phyloP scores from a whole-genome alignment of 495 filamentous ascomycete genomes.

The Friedmanniomyces endolithicus region DNA sequence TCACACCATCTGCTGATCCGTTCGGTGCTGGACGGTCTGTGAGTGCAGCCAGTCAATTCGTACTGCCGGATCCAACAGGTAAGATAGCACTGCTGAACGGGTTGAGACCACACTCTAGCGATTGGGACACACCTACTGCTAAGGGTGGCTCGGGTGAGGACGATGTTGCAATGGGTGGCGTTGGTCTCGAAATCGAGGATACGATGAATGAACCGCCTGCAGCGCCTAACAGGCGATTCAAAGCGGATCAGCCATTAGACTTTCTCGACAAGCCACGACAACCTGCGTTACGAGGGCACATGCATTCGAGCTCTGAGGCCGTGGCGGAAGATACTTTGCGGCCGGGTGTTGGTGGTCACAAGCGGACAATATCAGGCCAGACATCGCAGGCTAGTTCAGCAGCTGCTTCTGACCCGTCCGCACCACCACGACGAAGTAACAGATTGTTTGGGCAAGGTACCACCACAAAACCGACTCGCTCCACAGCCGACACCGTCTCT shows the following conservation, averaged over 20 bases:
- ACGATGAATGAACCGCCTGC: constrained; percentile 42
- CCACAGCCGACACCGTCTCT: constrained; percentile 4
- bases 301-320: constrained; percentile 4
- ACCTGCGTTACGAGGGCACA: constrained; percentile 12
- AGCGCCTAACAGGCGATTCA: constrained; percentile 50
- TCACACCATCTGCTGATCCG: constrained; percentile 29
- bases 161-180: constrained; percentile 35
- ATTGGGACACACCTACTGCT: constrained; percentile 28
- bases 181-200: constrained; percentile 2
- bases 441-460: constrained; percentile 53
- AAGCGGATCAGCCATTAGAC: constrained; percentile 8
- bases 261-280: constrained; percentile 35
- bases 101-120: not conserved
- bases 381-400: constrained; percentile 47
- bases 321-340: constrained; percentile 7
- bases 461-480: not conserved
- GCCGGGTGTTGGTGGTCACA: constrained; percentile 45
- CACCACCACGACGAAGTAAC: constrained; percentile 59
- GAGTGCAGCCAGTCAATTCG: not conserved
- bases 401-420: constrained; percentile 44
- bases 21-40: constrained; percentile 21
- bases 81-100: not conserved
- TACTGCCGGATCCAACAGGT: constrained; percentile 8
- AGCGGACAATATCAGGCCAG: constrained; percentile 77
- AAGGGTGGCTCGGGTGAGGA: constrained; percentile 22